Evolutionary conservation across 768 basidiomycete genomes (phyloP).

Genomic region (Boletus tomentosulus): DNA sequence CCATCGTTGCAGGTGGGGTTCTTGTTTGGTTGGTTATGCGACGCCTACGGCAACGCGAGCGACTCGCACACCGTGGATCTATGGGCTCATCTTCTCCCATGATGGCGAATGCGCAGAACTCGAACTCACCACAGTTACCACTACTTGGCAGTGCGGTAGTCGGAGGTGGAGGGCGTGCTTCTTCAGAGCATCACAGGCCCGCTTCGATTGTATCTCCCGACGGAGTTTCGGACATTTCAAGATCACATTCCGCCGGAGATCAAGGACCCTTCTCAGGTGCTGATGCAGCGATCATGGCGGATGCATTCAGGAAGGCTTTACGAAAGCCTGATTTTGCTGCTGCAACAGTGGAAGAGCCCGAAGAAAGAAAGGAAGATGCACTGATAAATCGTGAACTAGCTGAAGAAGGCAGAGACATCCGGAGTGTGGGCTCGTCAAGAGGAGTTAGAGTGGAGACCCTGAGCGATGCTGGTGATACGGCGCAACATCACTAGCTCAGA

Average conservation of each 20-base stretch:
- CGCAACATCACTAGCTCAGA: conserved; percentile 42
- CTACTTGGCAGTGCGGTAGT: conserved; percentile 36
- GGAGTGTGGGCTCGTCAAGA: conserved; percentile 76
- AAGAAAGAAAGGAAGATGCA: conserved; percentile 40
- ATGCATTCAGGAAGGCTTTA: conserved; percentile 85
- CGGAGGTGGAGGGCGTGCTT: conserved; percentile 31
- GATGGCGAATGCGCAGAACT: conserved; percentile 59
- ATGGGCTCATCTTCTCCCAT: conserved; percentile 81
- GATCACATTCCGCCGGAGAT: conserved; percentile 55
- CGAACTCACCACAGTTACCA: conserved; percentile 44
- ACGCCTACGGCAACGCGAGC: conserved; percentile 51
- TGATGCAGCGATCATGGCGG: conserved; percentile 90
- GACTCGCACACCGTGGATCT: conserved; percentile 59
- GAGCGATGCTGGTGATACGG: conserved; percentile 49
- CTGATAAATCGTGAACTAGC: conserved; percentile 69
- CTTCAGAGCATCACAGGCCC: conserved; percentile 32
- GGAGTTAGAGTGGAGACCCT: conserved; percentile 75
- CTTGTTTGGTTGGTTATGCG: conserved; percentile 73
- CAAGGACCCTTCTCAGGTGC: conserved; percentile 73
- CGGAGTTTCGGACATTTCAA: conserved; percentile 69
- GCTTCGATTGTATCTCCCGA: conserved; percentile 53
- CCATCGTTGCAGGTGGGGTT: conserved; percentile 64
- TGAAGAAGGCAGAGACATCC: conserved; percentile 85
- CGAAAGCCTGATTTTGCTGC: conserved; percentile 86
- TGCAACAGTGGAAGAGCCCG: conserved; percentile 57